Percentiles rank a stretch among this genome's conserved stretches.
phyloP scores from a whole-genome alignment of 2,329 filamentous ascomycete species.

The Rutstroemia sp. region DNA sequence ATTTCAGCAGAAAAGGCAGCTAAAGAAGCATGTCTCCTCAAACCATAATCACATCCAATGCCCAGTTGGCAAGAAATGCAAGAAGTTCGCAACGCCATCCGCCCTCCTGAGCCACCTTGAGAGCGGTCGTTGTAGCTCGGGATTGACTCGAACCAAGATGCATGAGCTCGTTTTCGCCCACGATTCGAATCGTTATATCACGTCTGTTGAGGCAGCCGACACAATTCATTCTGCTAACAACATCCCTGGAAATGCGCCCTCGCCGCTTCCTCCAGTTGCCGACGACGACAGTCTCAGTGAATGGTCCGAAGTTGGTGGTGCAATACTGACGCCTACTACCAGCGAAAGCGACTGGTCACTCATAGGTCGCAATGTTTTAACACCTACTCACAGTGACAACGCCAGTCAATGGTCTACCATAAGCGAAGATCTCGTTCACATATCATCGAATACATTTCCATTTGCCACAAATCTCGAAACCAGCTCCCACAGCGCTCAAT shows the following conservation, averaged over 20 bases:
- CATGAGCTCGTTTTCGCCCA: background rate
- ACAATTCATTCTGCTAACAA: background rate
- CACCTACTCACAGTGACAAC: conserved; percentile 7
- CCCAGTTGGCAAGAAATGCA: background rate
- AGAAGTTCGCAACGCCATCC: conserved; percentile 12
- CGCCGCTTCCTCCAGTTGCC: background rate
- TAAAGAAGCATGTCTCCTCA: background rate
- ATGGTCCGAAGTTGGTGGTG: conserved; percentile 7
- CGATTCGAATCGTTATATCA: conserved; percentile 1
- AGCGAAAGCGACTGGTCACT: conserved; percentile 11
- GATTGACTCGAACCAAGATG: conserved; percentile 12
- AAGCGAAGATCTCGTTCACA: conserved; percentile 1
- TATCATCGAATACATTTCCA: conserved; percentile 2
- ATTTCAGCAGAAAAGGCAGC: background rate
- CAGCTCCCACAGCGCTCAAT: conserved; percentile 1
- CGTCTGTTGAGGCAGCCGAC: conserved; percentile 1
- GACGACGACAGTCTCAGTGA: conserved; percentile 9
- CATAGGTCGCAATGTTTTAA: conserved; percentile 1
- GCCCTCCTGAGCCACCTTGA: conserved; percentile 13
- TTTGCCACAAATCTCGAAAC: background rate
- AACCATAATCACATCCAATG: conserved; percentile 1
- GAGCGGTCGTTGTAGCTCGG: conserved; percentile 11
- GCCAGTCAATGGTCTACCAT: conserved; percentile 10
- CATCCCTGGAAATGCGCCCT: conserved; percentile 1
- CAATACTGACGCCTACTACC: conserved; percentile 5